Evolutionary conservation across 305 asterid species (phyloP).

Genomic region (Fraxinus angustifolia): DNA sequence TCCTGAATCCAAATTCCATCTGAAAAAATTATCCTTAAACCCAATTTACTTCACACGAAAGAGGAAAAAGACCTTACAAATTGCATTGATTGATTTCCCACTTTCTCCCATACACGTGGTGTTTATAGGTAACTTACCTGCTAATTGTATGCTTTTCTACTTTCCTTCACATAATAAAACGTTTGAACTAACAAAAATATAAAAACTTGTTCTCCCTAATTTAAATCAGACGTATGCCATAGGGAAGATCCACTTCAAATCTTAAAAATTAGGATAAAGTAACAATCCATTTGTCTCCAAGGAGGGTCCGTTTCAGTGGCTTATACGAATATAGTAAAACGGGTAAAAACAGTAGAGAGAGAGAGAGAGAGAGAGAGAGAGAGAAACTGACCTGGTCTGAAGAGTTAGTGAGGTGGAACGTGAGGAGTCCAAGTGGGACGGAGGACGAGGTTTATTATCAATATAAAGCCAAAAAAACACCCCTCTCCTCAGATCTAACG

Average conservation of each 20-base stretch:
- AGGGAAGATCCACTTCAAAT: constrained; percentile 1
- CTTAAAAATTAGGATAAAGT: not conserved
- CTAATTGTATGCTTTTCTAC: constrained; percentile 1
- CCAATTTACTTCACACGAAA: not conserved
- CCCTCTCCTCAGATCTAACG: constrained; percentile 22
- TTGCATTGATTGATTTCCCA: constrained; percentile 2
- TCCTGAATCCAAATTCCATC: not conserved
- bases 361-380: not conserved
- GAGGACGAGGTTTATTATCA: constrained; percentile 21
- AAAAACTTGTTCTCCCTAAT: not conserved
- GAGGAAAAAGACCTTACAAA: not conserved
- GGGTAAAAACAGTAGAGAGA: not conserved
- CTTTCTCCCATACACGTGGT: not conserved
- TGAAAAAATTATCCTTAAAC: not conserved
- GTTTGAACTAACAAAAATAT: not conserved
- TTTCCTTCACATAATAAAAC: not conserved
- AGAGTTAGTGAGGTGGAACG: constrained; percentile 33
- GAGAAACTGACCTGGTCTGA: constrained; percentile 30
- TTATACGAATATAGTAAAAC: not conserved
- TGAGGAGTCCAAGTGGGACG: constrained; percentile 31
- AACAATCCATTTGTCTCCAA: constrained; percentile 6
- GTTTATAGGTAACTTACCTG: not conserved
- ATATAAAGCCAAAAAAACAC: constrained; percentile 7
- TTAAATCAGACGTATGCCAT: constrained; percentile 3
- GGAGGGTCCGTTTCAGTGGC: not conserved